Conservation (phyloP, 768 basidiomycete genomes). For the Amanita rimosa region DNA sequence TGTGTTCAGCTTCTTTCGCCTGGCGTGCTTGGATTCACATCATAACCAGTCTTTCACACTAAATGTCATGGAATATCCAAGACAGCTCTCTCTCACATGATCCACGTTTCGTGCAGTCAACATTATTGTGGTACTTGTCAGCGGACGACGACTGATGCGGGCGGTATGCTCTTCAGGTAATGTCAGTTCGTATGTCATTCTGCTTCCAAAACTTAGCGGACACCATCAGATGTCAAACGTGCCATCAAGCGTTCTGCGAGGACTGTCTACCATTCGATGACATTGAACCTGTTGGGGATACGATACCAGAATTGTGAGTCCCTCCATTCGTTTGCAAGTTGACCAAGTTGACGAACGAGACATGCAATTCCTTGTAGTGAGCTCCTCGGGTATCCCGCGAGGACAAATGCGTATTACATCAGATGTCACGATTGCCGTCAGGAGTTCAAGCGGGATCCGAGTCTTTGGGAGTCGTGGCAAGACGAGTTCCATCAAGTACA, state of each 20-base stretch:
- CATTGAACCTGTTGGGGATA: slow-evolving; percentile 40
- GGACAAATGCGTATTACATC: slow-evolving; percentile 32
- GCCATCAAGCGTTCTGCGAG: slow-evolving; percentile 48
- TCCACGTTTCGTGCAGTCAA: slow-evolving; percentile 29
- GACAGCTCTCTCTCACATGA: slow-evolving; percentile 4
- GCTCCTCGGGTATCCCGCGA: slow-evolving; percentile 27
- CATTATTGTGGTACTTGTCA: slow-evolving; percentile 36
- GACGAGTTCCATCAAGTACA: slow-evolving; percentile 27
- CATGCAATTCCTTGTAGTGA: slow-evolving; percentile 16
- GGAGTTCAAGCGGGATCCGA: slow-evolving; percentile 22
- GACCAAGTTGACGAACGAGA: neutral
- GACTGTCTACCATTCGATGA: slow-evolving; percentile 45
- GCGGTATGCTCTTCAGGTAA: slow-evolving; percentile 51
- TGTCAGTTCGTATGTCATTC: neutral
- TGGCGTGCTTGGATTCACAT: neutral
- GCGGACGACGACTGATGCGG: slow-evolving; percentile 32
- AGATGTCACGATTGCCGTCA: slow-evolving; percentile 37
- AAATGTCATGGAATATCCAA: slow-evolving; percentile 30
- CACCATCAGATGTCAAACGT: slow-evolving; percentile 41
- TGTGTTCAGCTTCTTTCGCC: slow-evolving; percentile 12
- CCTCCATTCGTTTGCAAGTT: neutral
- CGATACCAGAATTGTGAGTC: slow-evolving; percentile 46
- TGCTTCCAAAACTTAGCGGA: neutral
- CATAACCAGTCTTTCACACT: slow-evolving; percentile 37
- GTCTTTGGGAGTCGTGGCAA: slow-evolving; percentile 30